phyloP scores from a whole-genome alignment of 106 monocot genomes.

The Posidonia australis region DNA sequence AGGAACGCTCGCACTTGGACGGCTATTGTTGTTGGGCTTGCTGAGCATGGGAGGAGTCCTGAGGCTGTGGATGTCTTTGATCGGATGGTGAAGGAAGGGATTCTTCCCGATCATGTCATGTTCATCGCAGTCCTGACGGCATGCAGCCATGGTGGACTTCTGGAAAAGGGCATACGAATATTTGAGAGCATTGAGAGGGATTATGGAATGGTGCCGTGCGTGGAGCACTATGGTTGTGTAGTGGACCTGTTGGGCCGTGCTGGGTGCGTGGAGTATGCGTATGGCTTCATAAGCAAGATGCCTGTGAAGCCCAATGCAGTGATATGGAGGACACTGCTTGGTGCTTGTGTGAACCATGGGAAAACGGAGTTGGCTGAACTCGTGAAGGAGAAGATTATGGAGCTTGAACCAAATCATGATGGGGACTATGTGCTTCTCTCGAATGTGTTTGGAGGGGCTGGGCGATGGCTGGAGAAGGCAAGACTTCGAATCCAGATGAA shows the following conservation, averaged over 20 bases:
- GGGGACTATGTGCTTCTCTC: constrained; percentile 23
- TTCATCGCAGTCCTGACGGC: constrained; percentile 19
- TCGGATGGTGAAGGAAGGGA: background rate
- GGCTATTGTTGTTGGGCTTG: constrained; percentile 7
- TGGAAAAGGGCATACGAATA: constrained; percentile 12
- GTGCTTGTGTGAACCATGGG: constrained; percentile 8
- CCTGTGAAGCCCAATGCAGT: constrained; percentile 4
- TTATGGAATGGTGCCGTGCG: constrained; percentile 6
- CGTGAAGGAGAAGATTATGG: constrained; percentile 3
- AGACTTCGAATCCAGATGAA: constrained; percentile 6
- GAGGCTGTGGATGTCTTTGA: constrained; percentile 11
- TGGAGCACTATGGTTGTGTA: constrained; percentile 20
- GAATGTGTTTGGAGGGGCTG: constrained; percentile 13
- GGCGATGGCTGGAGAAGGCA: constrained; percentile 12
- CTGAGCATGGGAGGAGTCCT: constrained; percentile 9
- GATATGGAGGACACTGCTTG: constrained; percentile 21
- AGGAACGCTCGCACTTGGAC: constrained; percentile 13
- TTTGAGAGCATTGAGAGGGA: constrained; percentile 6
- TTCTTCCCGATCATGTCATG: constrained; percentile 8
- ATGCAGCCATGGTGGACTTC: constrained; percentile 20
- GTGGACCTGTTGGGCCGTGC: constrained; percentile 18
- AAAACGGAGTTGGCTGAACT: constrained; percentile 11
- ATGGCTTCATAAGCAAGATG: constrained; percentile 5
- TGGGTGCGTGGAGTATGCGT: constrained; percentile 8
- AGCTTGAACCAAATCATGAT: constrained; percentile 8